phyloP scores from a whole-genome alignment of 1,284 basidiomycete species.

The Marasmius tenuissimus region DNA sequence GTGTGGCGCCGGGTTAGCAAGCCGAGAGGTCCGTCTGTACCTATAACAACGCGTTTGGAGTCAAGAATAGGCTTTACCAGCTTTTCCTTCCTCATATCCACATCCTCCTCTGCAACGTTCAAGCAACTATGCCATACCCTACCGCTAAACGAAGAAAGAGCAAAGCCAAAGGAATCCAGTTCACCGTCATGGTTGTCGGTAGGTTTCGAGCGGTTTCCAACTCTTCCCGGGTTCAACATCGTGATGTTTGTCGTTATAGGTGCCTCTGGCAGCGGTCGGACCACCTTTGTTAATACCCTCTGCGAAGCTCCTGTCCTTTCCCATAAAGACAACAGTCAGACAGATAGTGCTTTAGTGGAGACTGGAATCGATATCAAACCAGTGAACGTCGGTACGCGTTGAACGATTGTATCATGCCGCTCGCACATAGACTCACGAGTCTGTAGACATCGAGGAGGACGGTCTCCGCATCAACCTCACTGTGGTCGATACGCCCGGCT shows the following conservation, averaged over 20 bases:
- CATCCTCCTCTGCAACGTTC: no score
- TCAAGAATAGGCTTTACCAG: no score
- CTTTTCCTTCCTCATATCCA: no score
- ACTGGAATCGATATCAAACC: conserved; percentile 91
- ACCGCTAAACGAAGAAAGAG: conserved; percentile 72
- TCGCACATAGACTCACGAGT: neutral
- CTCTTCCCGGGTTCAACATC: neutral
- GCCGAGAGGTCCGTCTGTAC: no score
- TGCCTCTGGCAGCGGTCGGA: conserved; percentile 90
- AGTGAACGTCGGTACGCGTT: conserved; percentile 76
- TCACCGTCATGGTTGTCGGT: conserved; percentile 94
- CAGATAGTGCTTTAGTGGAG: conserved; percentile 85
- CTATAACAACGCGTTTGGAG: no score
- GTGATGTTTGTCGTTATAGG: conserved; percentile 43
- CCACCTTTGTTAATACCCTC: conserved; percentile 95
- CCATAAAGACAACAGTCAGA: conserved; percentile 78
- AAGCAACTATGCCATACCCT: conserved; percentile 33
- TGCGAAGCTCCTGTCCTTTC: conserved; percentile 84
- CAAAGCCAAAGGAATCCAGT: conserved; percentile 93
- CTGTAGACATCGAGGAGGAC: conserved; percentile 92
- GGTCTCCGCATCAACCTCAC: conserved; percentile 94
- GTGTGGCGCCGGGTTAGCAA: no score
- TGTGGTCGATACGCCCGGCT: conserved; percentile 97
- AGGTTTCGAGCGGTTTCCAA: conserved; percentile 26
- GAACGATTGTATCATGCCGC: neutral